Percentiles rank a stretch among this genome's conserved stretches.
These are phyloP conservation scores for Penicillium oxalicum DNA, from an alignment of 2,329 filamentous ascomycete genomes.

Conservation along the genomic window DNA sequence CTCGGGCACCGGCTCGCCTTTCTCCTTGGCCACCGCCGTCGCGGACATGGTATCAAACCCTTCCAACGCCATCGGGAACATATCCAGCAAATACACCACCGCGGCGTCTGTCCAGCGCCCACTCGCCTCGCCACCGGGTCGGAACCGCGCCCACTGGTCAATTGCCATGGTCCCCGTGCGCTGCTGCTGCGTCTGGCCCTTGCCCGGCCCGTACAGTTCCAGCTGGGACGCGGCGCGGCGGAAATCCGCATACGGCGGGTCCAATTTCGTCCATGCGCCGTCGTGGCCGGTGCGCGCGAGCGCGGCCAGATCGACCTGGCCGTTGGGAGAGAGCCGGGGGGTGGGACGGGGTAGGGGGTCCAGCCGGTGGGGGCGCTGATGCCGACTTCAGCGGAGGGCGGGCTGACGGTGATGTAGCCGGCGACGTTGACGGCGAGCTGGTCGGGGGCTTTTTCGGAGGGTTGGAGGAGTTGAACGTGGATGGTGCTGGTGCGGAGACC, in stretches of 20 bases:
- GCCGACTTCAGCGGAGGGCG: constrained; percentile 55
- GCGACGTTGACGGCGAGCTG: constrained; percentile 54
- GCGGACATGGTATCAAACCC: constrained; percentile 32
- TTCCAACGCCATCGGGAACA: constrained; percentile 63
- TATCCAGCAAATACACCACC: constrained; percentile 62
- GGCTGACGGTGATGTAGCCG: constrained; percentile 57
- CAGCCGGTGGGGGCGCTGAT: constrained; percentile 52
- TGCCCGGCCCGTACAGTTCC: constrained; percentile 42
- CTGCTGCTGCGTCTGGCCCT: constrained; percentile 12
- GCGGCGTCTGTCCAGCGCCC: constrained; percentile 56
- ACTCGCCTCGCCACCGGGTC: constrained; percentile 44
- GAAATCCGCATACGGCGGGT: constrained; percentile 32
- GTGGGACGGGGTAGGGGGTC: constrained; percentile 43
- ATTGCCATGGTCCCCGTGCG: constrained; percentile 25
- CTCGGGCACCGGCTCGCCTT: constrained; percentile 18
- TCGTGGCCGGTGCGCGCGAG: constrained; percentile 21
- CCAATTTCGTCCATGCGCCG: constrained; percentile 22
- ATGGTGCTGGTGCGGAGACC: constrained; percentile 59
- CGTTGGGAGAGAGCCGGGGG: constrained; percentile 32
- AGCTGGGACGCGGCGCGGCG: constrained; percentile 48
- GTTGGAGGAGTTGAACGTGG: constrained; percentile 52
- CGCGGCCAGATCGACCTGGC: constrained; percentile 19
- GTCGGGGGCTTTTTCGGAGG: constrained; percentile 27
- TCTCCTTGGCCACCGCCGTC: constrained; percentile 24
- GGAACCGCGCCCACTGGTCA: constrained; percentile 64